phyloP scores from a whole-genome alignment of 2,329 filamentous ascomycete species.

The Cucurbitaria berberidis region DNA sequence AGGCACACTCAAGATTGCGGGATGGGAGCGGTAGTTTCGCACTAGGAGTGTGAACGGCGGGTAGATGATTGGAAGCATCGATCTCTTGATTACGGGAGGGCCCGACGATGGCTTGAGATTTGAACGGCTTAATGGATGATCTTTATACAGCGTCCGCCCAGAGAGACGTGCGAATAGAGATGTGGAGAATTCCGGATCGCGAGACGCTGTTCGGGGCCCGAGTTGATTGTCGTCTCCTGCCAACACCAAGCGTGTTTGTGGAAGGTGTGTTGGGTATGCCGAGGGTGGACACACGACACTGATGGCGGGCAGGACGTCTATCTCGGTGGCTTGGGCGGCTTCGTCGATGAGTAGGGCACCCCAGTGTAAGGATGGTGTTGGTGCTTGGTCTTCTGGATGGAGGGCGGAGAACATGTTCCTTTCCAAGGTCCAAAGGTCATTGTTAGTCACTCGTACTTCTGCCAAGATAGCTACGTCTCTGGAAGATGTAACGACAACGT shows the following conservation, averaged over 20 bases:
- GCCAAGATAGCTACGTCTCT: conserved; percentile 51
- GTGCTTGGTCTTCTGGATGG: conserved; percentile 28
- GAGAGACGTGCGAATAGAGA: conserved; percentile 54
- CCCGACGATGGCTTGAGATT: conserved; percentile 28
- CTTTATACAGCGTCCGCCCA: conserved; percentile 44
- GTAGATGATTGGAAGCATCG: conserved; percentile 50
- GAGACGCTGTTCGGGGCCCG: conserved; percentile 49
- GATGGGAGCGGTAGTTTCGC: conserved; percentile 56
- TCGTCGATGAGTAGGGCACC: conserved; percentile 54
- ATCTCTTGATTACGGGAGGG: conserved; percentile 34
- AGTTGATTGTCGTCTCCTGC: conserved; percentile 56
- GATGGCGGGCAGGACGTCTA: conserved; percentile 51
- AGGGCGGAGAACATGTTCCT: conserved; percentile 40
- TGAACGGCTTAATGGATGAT: conserved; percentile 51
- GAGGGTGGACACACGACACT: conserved; percentile 49
- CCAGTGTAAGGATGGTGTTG: conserved; percentile 46
- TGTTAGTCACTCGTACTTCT: conserved; percentile 52
- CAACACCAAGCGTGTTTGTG: conserved; percentile 52
- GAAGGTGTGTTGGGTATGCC: conserved; percentile 20
- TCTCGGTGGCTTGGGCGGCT: conserved; percentile 55
- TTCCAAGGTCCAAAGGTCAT: conserved; percentile 49
- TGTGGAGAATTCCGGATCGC: conserved; percentile 39
- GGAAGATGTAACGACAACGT: conserved; percentile 53
- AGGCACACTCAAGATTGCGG: conserved; percentile 52
- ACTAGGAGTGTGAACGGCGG: conserved; percentile 55